These are phyloP conservation scores for Guyanaporus albipodus DNA, from an alignment of 768 basidiomycete species.

Conservation along the genomic window DNA sequence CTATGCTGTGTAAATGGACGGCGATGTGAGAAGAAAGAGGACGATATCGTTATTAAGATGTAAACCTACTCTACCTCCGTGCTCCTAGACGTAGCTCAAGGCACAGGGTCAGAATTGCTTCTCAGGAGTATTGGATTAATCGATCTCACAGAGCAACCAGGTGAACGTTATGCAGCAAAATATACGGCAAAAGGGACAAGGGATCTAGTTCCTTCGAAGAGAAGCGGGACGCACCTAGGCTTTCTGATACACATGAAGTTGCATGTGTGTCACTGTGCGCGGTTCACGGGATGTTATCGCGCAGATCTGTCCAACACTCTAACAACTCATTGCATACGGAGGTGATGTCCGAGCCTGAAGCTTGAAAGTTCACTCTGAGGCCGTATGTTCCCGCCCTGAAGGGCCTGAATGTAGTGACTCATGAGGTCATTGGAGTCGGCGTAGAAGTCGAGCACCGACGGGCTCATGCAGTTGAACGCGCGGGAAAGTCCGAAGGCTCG, in stretches of 20 bases:
- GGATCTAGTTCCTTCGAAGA: conserved; percentile 18
- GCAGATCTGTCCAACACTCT: conserved; percentile 26
- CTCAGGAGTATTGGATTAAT: conserved; percentile 27
- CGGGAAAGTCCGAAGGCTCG: conserved; percentile 42
- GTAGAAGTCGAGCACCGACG: conserved; percentile 6
- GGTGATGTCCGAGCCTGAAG: conserved; percentile 14
- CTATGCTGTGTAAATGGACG: conserved; percentile 21
- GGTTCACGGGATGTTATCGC: conserved; percentile 21
- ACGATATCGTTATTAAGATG: conserved; percentile 6
- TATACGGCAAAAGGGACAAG: conserved; percentile 19
- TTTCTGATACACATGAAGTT: conserved; percentile 36
- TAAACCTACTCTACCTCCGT: conserved; percentile 34
- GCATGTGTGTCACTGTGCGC: conserved; percentile 27
- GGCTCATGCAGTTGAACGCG: conserved; percentile 28
- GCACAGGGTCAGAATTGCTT: conserved; percentile 28
- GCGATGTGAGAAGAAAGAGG: conserved; percentile 8
- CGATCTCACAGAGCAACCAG: conserved; percentile 24
- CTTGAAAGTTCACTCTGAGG: conserved; percentile 9
- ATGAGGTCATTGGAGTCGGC: conserved; percentile 1
- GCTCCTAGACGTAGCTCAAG: conserved; percentile 25
- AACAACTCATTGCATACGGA: conserved; percentile 25
- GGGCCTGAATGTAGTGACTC: conserved; percentile 28
- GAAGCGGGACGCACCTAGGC: conserved; percentile 31
- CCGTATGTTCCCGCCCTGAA: conserved; percentile 28
- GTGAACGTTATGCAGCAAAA: conserved; percentile 33